phyloP scores from a whole-genome alignment of 2,329 filamentous ascomycete species.

The Aspergillus sp. region DNA sequence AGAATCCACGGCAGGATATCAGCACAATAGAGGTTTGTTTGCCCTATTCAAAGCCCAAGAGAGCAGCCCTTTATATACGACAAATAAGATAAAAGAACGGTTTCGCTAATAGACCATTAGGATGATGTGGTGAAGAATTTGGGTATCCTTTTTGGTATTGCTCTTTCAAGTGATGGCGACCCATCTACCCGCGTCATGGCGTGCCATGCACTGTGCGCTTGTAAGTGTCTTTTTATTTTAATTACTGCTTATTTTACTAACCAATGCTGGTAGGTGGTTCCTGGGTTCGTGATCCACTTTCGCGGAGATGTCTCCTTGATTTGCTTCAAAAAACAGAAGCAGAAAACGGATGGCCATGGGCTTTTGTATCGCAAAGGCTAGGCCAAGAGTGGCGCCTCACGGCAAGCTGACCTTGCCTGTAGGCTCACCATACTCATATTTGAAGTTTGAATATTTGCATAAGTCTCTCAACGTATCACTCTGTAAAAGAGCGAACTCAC shows the following conservation, averaged over 20 bases:
- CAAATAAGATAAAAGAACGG: not conserved
- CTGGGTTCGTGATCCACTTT: constrained; percentile 32
- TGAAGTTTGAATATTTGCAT: not conserved
- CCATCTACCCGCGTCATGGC: constrained; percentile 35
- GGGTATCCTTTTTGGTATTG: constrained; percentile 33
- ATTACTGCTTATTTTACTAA: not conserved
- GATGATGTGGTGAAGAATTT: constrained; percentile 28
- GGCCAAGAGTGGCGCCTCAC: constrained; percentile 18
- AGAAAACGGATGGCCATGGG: constrained; percentile 26
- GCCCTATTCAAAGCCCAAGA: too few relatives aligned
- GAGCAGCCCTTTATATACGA: not conserved
- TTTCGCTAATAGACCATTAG: constrained; percentile 14
- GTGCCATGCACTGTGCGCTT: constrained; percentile 34
- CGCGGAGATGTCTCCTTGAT: constrained; percentile 22
- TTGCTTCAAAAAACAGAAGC: constrained; percentile 23
- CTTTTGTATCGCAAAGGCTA: constrained; percentile 20
- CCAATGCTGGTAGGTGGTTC: constrained; percentile 21
- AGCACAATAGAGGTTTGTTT: constrained; percentile 25
- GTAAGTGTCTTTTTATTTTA: constrained; percentile 18
- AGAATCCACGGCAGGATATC: constrained; percentile 16
- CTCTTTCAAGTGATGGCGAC: constrained; percentile 33
- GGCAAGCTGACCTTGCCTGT: not conserved
- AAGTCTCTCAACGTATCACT: not conserved
- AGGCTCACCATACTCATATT: not conserved
- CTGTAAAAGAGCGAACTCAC: not conserved